These are phyloP conservation scores for Fraxinus floribunda DNA, from an alignment of 305 asterid species.

Conservation along the genomic window DNA sequence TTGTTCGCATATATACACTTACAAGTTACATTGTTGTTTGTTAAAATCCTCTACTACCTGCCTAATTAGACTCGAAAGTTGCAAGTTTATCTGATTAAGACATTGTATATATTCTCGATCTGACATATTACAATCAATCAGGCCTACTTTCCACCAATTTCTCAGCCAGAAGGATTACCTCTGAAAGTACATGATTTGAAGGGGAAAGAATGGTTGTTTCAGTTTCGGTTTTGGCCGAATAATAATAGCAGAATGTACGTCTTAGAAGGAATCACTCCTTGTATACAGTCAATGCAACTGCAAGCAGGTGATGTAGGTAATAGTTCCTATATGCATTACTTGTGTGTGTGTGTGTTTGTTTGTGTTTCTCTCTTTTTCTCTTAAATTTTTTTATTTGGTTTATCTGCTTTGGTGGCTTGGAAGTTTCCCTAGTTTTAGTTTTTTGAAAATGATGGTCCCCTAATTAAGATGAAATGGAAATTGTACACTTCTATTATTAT, in stretches of 20 bases:
- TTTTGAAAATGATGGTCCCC: neutral
- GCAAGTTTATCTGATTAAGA: slow-evolving; percentile 12
- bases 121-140: slow-evolving; percentile 35
- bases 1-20: neutral
- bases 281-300: slow-evolving; percentile 89
- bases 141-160: slow-evolving; percentile 91
- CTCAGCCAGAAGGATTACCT: slow-evolving; percentile 88
- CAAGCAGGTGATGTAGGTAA: slow-evolving; percentile 99
- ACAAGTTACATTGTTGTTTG: neutral
- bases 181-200: slow-evolving; percentile 70
- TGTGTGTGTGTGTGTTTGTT: slow-evolving; percentile 9
- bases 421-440: slow-evolving; percentile 11
- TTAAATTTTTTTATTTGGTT: neutral
- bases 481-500: neutral
- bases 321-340: slow-evolving; percentile 12
- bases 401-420: slow-evolving; percentile 20
- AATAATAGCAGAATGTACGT: slow-evolving; percentile 99
- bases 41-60: slow-evolving; percentile 7
- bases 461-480: neutral
- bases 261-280: slow-evolving; percentile 97
- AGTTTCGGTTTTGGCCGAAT: slow-evolving; percentile 98
- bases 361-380: neutral
- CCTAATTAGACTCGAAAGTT: slow-evolving; percentile 4
- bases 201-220: slow-evolving; percentile 93
- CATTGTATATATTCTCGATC: slow-evolving; percentile 20